Evolutionary conservation across 1,139 yeast genomes (phyloP).

Genomic region (Suhomyces taliae): DNA sequence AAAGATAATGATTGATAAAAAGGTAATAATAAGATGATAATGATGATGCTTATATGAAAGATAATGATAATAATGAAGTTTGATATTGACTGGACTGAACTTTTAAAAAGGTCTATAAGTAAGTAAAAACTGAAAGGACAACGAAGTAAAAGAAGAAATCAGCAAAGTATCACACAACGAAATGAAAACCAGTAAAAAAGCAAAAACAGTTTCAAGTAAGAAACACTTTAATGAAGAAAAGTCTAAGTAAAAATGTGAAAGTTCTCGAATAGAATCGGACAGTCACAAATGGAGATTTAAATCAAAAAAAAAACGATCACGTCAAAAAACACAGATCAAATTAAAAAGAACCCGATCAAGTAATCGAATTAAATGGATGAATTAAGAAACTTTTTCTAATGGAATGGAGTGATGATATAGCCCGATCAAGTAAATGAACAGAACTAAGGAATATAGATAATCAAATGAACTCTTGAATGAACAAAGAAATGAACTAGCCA

Average conservation of each 20-base stretch:
- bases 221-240: not conserved
- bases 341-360: no score
- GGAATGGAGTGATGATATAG: not conserved
- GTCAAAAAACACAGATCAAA: no score
- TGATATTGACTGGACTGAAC: no score
- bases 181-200: slow-evolving; percentile 5
- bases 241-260: not conserved
- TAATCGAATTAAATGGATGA: not conserved
- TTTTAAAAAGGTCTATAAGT: no score
- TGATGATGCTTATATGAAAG: no score
- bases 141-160: slow-evolving; percentile 11
- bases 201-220: not conserved
- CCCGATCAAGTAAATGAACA: not conserved
- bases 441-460: not conserved
- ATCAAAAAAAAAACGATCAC: no score
- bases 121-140: slow-evolving; percentile 1
- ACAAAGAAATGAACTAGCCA: not conserved
- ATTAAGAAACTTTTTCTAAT: no score
- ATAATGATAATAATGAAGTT: no score
- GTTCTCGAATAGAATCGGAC: no score
- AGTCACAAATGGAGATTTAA: no score
- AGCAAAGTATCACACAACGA: slow-evolving; percentile 10
- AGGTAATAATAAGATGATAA: no score
- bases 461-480: not conserved
- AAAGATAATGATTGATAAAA: not conserved